A percentile compares a stretch with the other conserved stretches of the same genome.
phyloP scores from a whole-genome alignment of 805 yeast genomes.

The Candida maris region DNA sequence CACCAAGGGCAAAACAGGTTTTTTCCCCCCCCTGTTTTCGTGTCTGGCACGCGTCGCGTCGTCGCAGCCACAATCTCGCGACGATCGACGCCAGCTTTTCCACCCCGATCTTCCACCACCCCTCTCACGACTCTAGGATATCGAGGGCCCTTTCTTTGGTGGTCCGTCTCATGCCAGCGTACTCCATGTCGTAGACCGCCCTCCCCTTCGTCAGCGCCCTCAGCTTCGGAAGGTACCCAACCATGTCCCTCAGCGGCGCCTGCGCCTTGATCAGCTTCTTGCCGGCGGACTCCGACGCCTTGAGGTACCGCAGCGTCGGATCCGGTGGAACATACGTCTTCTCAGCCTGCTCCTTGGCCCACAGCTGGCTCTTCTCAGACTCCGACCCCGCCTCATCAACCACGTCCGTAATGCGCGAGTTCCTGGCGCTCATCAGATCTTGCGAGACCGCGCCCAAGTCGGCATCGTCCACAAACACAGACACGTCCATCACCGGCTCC shows the following conservation, averaged over 20 bases:
- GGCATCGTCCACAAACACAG: slow-evolving; percentile 61
- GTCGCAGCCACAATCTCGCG: not conserved
- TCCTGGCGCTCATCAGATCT: slow-evolving; percentile 75
- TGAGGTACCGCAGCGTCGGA: slow-evolving; percentile 45
- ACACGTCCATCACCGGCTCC: slow-evolving; percentile 86
- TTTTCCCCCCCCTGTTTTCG: not conserved
- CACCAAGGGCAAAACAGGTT: slow-evolving; percentile 1
- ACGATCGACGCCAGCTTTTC: slow-evolving; percentile 2
- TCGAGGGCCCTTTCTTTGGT: slow-evolving; percentile 45
- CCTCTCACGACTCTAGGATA: slow-evolving; percentile 24
- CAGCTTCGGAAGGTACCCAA: slow-evolving; percentile 76
- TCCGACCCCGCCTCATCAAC: slow-evolving; percentile 50
- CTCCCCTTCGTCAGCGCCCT: slow-evolving; percentile 88
- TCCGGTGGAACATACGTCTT: slow-evolving; percentile 73
- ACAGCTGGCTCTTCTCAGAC: slow-evolving; percentile 34
- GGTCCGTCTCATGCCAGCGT: slow-evolving; percentile 67
- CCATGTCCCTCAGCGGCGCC: slow-evolving; percentile 86
- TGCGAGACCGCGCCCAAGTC: slow-evolving; percentile 81
- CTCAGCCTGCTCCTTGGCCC: slow-evolving; percentile 57
- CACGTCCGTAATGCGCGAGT: slow-evolving; percentile 68
- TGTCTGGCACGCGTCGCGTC: slow-evolving; percentile 2
- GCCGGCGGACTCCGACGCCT: slow-evolving; percentile 22
- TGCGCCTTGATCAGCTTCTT: slow-evolving; percentile 67
- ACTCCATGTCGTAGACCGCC: slow-evolving; percentile 77
- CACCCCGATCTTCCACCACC: too few relatives aligned